Evolutionary conservation across 2,329 filamentous ascomycete species (phyloP), one percentile per base, ranked within the genome.

Genomic region (Salinomyces thailandicus): DNA sequence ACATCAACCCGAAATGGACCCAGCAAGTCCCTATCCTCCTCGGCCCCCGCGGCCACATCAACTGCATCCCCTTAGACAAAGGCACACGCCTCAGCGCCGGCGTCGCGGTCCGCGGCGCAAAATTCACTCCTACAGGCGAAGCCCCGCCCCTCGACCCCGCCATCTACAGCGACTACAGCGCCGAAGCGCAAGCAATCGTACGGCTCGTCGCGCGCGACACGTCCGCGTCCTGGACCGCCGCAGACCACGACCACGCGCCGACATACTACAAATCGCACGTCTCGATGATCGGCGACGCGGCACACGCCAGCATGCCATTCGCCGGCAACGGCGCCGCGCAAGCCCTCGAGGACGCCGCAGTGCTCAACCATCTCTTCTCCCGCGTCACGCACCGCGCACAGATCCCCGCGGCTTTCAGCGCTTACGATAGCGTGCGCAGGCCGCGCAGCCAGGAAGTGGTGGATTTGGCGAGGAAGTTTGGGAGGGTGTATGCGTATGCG

Each of bases 241-340:
- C 53, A 24, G 51, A 57, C 42, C 52, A 59, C 43, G 55, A 53
- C 16, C 51, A 55, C 18, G 54, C 58, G 11, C 54, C 55, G n/a
- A 51, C 41, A 12, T 61, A 59, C 41, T 41, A 37, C 42, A 47
- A 45, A 4, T 49, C 49, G 14, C 33, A 42, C 3, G 45, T 60
- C 9, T 47, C 47, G 17, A 53, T 63, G 32, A 52, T 59, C 31
- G 62, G 62, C 11, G 60, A 64, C 33, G 58, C 61, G 15, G 61
- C 60, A 3, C 62, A 64, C 37, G 55, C 60, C 6, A 54, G 48
- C 12, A 54, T 59, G 30, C 59, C 60, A 1, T 61, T 54, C 31
- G 58, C 58, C 3, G 60, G 57, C 3, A 49, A 60, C 5, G 61
- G 61, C 5, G 59, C 55, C 0, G 54, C 55, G 3, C 56, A 60